A percentile compares a stretch with the other conserved stretches of the same genome.
phyloP scores from a whole-genome alignment of 176 grass and related monocot genomes.

The Musa acuminata region DNA sequence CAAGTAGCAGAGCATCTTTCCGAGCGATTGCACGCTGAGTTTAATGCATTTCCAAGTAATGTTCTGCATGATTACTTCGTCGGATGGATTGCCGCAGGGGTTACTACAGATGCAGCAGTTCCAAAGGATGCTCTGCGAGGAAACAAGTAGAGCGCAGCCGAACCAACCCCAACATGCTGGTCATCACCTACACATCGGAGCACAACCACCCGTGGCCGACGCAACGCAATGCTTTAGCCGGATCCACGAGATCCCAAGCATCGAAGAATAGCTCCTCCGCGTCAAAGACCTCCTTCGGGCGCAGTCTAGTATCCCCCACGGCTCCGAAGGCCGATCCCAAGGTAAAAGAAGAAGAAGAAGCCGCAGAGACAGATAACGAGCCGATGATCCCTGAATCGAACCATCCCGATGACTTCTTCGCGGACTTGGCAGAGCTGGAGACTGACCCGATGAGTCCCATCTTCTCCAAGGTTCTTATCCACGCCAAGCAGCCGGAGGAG shows the following conservation, averaged over 20 bases:
- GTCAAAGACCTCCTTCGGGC: too few species aligned
- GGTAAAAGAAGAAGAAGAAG: too few species aligned
- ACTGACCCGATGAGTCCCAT: not conserved
- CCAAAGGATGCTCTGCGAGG: constrained; percentile 5
- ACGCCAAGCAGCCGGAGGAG: too few species aligned
- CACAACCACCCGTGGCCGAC: constrained; percentile 13
- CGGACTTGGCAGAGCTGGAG: not conserved
- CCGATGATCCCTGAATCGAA: not conserved
- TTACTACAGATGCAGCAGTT: constrained; percentile 16
- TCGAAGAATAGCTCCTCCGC: too few species aligned
- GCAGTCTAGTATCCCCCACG: too few species aligned
- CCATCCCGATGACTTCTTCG: not conserved
- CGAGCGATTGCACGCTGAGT: too few species aligned
- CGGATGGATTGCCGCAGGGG: not conserved
- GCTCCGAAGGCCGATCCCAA: too few species aligned
- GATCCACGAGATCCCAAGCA: too few species aligned
- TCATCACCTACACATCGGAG: constrained; percentile 9
- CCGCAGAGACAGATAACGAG: not conserved
- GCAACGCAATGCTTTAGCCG: not conserved
- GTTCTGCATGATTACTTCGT: too few species aligned
- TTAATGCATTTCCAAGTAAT: too few species aligned
- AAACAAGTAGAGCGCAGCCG: constrained; percentile 14
- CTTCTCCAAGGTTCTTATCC: not conserved
- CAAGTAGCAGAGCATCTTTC: too few species aligned
- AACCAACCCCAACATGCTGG: constrained; percentile 11